These are phyloP conservation scores for Aphanomyces euteiches DNA, from an alignment of 352 stramenopile genomes.

Conservation along the genomic window DNA sequence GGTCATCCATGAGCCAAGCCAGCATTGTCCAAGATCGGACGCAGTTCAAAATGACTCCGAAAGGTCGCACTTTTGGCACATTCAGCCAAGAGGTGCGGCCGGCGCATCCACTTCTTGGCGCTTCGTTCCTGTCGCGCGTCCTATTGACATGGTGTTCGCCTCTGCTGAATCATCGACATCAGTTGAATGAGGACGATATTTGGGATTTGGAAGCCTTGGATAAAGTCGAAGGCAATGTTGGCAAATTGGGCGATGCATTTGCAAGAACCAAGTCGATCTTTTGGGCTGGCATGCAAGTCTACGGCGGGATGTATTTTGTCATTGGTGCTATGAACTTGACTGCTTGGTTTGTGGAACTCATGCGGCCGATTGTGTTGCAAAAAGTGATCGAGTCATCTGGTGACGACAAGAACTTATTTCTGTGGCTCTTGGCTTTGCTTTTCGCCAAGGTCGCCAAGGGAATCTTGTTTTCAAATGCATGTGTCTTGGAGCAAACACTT, in stretches of 20 bases:
- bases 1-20: too few species aligned
- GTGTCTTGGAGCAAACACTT: slow-evolving; percentile 12
- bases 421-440: slow-evolving; percentile 11
- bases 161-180: not conserved
- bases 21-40: too few species aligned
- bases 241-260: not conserved
- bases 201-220: slow-evolving; percentile 8
- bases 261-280: slow-evolving; percentile 6
- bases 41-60: too few species aligned
- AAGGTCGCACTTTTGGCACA: too few species aligned
- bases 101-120: not conserved
- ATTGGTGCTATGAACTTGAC: not conserved
- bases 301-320: not conserved
- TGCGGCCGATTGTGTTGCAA: slow-evolving; percentile 23
- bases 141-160: slow-evolving; percentile 10
- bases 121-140: slow-evolving; percentile 2
- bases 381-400: not conserved
- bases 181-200: slow-evolving; percentile 2
- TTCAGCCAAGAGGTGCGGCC: not conserved
- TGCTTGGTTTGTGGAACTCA: slow-evolving; percentile 9
- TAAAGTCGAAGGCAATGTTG: not conserved
- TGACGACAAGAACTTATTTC: not conserved
- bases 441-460: not conserved
- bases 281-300: slow-evolving; percentile 1
- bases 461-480: slow-evolving; percentile 5